Conservation (phyloP, 371 early-diverging fungal genomes). For the Mortierella sp. region DNA sequence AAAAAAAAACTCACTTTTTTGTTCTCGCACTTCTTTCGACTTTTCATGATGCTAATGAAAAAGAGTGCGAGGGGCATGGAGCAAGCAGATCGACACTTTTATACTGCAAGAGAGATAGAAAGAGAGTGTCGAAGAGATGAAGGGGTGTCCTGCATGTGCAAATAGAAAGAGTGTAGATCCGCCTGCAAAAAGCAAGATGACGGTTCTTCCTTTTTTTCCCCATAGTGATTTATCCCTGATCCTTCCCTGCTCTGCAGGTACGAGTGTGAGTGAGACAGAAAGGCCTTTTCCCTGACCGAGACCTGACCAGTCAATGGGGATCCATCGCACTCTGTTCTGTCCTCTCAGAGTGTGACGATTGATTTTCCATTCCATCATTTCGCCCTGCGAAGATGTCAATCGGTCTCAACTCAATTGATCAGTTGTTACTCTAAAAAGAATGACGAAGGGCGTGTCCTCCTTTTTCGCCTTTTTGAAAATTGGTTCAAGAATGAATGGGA, state of each 20-base stretch:
- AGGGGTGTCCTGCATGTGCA: too few relatives aligned
- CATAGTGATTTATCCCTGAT: neutral
- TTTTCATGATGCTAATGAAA: too few relatives aligned
- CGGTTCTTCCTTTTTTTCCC: too few relatives aligned
- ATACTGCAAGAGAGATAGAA: too few relatives aligned
- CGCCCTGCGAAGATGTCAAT: neutral
- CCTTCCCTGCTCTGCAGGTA: too few relatives aligned
- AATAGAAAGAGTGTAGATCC: too few relatives aligned
- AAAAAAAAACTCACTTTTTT: neutral
- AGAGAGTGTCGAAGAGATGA: too few relatives aligned
- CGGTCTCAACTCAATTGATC: neutral
- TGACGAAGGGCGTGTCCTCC: neutral
- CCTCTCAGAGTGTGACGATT: too few relatives aligned
- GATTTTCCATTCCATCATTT: neutral
- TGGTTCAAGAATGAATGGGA: neutral
- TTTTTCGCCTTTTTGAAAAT: conserved; percentile 15
- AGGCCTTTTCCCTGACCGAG: neutral
- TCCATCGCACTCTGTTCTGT: neutral
- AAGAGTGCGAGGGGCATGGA: too few relatives aligned
- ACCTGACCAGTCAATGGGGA: neutral
- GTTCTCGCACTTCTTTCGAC: neutral
- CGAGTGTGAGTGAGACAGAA: neutral
- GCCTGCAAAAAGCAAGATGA: too few relatives aligned
- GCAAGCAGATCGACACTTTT: too few relatives aligned
- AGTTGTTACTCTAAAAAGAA: neutral